Base-by-base conservation (phyloP, 75 land plant genomes). In the Adiantum capillusveneris region DNA sequence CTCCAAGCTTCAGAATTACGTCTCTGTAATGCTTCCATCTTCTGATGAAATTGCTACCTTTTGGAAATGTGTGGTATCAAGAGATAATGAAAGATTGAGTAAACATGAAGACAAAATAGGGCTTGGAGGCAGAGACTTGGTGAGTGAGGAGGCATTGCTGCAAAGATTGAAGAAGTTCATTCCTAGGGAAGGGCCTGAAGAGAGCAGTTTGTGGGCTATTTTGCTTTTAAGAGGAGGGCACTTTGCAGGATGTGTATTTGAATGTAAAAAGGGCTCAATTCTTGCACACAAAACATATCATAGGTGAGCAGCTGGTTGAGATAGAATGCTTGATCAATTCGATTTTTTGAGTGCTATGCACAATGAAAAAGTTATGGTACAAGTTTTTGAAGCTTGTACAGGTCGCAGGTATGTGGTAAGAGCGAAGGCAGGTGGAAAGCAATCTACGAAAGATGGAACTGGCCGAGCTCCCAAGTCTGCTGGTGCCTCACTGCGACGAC, bases 401-500 rank as follows among this genome's bases (percentile, higher is more conserved):
- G 57, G 11, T 29, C 69, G 46, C 63, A 95, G 99, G 67, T 95
- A 95, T 78, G 99, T 95, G 19, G 92, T 95, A 26, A 73, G 99
- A 72, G 99, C 99, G 42, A 90, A 86, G 72, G 84, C 99, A 72
- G 99, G 99, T 20, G 94, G 86, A 57, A 84, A 71, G 41, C 99
- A 95, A 65, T 84, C 99, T 56, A 71, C 85, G 6, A 84, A 78
- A 65, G 99, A 95, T 84, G 91, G 74, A 56, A 72, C 79, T 63
- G 99, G 99, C 11, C 76, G 72, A 74, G 77, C 88, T 57, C 78
- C 82, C 22, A 74, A 84, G 62, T 95, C 99, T 46, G 99, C 88
- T 29, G 99, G 99, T 34, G 90, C 99, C 42, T 73, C 96, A 44
- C 82, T 95, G 53, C 82, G 99, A 17, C 83, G 99, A 9, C 71